phyloP scores from a whole-genome alignment of 345 rosid species.

The Corymbia maculata region DNA sequence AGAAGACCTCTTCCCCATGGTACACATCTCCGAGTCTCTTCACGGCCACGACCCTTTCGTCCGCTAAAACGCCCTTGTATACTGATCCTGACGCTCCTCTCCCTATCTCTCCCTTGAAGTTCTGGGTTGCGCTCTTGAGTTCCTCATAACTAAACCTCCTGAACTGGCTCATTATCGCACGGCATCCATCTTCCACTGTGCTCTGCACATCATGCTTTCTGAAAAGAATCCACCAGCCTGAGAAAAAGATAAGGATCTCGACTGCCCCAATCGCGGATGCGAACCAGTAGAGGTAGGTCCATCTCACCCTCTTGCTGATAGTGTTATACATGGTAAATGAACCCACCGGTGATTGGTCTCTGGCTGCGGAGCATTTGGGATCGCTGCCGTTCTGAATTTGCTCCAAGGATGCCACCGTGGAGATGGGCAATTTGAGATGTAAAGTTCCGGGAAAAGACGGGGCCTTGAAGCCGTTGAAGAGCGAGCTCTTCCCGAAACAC shows the following conservation, averaged over 20 bases:
- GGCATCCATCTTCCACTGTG: conserved; percentile 12
- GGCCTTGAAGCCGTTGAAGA: conserved; percentile 21
- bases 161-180: conserved; percentile 9
- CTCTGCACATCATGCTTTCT: not conserved
- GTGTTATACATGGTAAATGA: conserved; percentile 5
- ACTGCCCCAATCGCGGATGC: conserved; percentile 17
- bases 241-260: conserved; percentile 9
- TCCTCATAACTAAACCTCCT: conserved; percentile 19
- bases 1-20: conserved; percentile 37
- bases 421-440: conserved; percentile 20
- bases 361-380: conserved; percentile 1
- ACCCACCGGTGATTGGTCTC: not conserved
- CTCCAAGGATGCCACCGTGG: not conserved
- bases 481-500: conserved; percentile 13
- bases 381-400: not conserved
- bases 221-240: conserved; percentile 22
- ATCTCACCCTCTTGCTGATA: not conserved
- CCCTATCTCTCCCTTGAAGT: conserved; percentile 27
- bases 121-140: conserved; percentile 23
- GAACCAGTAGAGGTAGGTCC: conserved; percentile 30
- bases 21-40: conserved; percentile 32
- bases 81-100: conserved; percentile 45
- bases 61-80: conserved; percentile 28
- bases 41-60: conserved; percentile 33
- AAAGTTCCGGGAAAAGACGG: conserved; percentile 16